Evolutionary conservation across 192 early-diverging fungal genomes (phyloP).

Genomic region (Backusella parvicylindrica): DNA sequence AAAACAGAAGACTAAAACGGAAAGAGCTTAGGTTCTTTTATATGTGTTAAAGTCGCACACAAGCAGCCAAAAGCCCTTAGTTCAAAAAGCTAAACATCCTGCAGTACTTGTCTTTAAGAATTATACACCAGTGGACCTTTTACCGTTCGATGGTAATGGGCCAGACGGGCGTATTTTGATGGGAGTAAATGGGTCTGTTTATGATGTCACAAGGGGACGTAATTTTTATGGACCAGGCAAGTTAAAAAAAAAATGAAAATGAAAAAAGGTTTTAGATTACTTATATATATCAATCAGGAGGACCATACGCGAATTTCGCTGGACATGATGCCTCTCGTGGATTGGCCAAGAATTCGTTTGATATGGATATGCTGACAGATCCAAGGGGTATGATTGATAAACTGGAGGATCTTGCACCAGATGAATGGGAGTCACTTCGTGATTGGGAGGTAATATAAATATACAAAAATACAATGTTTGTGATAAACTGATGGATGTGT

Average conservation of each 20-base stretch:
- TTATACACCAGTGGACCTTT: slow-evolving; percentile 79
- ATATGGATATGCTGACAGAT: slow-evolving; percentile 63
- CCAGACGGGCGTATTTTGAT: slow-evolving; percentile 70
- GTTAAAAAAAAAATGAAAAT: neutral
- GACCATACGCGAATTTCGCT: slow-evolving; percentile 93
- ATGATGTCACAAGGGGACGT: slow-evolving; percentile 81
- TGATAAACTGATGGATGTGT: neutral
- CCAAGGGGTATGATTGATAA: slow-evolving; percentile 73
- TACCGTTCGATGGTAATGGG: slow-evolving; percentile 66
- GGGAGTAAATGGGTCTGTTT: slow-evolving; percentile 81
- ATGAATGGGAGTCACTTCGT: slow-evolving; percentile 71
- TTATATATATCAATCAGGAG: slow-evolving; percentile 42
- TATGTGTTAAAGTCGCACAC: slow-evolving; percentile 52
- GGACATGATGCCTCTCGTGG: slow-evolving; percentile 96
- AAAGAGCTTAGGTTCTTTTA: slow-evolving; percentile 25
- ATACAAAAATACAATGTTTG: neutral
- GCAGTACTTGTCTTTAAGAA: slow-evolving; percentile 61
- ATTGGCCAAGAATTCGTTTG: slow-evolving; percentile 85
- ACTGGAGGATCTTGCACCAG: slow-evolving; percentile 66
- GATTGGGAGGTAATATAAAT: slow-evolving; percentile 62
- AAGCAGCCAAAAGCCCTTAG: slow-evolving; percentile 18
- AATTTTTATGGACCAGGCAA: slow-evolving; percentile 91
- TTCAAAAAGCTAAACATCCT: slow-evolving; percentile 37
- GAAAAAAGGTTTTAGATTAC: neutral
- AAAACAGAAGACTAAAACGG: neutral